Conservation (phyloP, 164 flowering plant genomes). For the Buxus sempervirens region DNA sequence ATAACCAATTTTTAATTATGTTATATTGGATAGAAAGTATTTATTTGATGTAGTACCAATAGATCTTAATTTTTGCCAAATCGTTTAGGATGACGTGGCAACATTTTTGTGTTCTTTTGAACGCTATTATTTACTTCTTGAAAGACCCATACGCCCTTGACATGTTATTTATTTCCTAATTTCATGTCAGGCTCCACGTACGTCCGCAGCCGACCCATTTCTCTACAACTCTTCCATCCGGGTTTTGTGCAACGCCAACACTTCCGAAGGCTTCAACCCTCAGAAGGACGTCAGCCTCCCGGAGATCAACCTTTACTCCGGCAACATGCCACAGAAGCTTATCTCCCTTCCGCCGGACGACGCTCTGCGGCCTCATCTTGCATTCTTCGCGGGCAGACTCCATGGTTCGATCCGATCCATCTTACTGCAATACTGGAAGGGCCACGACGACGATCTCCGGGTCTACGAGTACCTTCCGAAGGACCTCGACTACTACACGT, state of each 20-base stretch:
- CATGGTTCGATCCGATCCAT: slow-evolving; percentile 63
- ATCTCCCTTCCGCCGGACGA: slow-evolving; percentile 26
- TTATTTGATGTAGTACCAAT: no score
- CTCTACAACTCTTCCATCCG: slow-evolving; percentile 68
- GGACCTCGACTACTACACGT: slow-evolving; percentile 40
- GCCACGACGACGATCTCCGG: slow-evolving; percentile 39
- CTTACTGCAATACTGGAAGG: slow-evolving; percentile 64
- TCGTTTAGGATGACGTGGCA: no score
- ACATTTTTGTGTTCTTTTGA: no score
- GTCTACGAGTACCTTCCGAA: slow-evolving; percentile 61
- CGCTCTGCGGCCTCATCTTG: slow-evolving; percentile 40
- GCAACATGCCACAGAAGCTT: slow-evolving; percentile 37
- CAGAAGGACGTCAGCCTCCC: slow-evolving; percentile 68
- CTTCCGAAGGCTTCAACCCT: slow-evolving; percentile 78
- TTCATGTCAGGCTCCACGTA: slow-evolving; percentile 50
- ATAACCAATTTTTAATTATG: no score
- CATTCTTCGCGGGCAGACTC: slow-evolving; percentile 76
- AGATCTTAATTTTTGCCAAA: no score
- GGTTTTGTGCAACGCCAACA: slow-evolving; percentile 80
- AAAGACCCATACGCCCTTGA: no score
- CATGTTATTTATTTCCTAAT: neutral
- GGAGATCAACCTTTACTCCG: slow-evolving; percentile 47
- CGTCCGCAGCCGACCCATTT: slow-evolving; percentile 36
- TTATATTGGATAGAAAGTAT: no score
- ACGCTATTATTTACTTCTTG: neutral